Evolutionary conservation across 164 flowering plant species (phyloP).

Genomic region (Echeveria elegans): DNA sequence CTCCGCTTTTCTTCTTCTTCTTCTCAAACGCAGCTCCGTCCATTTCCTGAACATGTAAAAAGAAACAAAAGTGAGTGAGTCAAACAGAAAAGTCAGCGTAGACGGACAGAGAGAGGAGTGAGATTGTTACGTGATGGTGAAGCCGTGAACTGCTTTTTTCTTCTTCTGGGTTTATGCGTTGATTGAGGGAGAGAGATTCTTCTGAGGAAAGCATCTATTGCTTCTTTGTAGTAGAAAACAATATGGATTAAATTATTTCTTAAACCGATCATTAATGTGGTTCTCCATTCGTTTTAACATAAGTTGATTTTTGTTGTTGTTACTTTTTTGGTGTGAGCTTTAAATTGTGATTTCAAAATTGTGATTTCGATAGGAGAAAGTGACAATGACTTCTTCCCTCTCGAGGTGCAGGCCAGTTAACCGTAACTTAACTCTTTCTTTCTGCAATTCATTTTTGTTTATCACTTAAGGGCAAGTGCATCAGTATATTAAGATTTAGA

Average conservation of each 20-base stretch:
- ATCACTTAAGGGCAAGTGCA: too few relatives aligned
- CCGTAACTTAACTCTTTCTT: too few relatives aligned
- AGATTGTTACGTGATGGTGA: neutral
- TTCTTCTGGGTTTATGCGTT: neutral
- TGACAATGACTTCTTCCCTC: neutral
- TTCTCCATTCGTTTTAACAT: too few relatives aligned
- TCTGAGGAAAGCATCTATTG: neutral
- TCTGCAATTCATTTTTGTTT: too few relatives aligned
- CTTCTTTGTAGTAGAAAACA: too few relatives aligned
- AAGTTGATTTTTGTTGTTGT: too few relatives aligned
- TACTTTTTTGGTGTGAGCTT: neutral
- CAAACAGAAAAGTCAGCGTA: neutral
- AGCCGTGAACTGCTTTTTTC: neutral
- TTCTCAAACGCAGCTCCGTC: neutral
- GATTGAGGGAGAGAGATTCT: neutral
- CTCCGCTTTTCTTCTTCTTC: neutral
- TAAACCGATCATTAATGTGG: too few relatives aligned
- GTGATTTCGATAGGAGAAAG: neutral
- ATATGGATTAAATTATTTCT: too few relatives aligned
- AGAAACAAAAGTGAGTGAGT: neutral
- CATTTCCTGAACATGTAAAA: neutral
- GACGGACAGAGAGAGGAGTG: neutral
- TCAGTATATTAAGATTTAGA: too few relatives aligned
- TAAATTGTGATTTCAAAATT: neutral
- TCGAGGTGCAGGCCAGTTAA: neutral